Evolutionary conservation across 495 filamentous ascomycete species (phyloP).

Genomic region (Penicillium subrubescens): DNA sequence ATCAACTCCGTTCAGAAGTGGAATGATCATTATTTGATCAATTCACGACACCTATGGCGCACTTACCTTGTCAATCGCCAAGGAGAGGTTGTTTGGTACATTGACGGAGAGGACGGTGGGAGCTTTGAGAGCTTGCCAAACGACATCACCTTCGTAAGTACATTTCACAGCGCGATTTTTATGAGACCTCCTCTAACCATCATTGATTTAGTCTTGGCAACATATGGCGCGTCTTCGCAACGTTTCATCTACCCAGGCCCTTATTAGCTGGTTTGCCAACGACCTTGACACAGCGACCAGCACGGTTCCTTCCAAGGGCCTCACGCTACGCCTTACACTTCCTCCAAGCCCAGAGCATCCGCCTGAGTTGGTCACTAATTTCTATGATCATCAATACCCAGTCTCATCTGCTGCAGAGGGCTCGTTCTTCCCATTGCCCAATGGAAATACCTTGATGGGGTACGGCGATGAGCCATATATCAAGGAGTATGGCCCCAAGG

Average conservation of each 20-base stretch:
- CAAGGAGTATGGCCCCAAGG: constrained; percentile 35
- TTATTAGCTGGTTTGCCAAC: constrained; percentile 25
- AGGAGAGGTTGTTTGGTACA: constrained; percentile 33
- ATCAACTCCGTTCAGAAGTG: constrained; percentile 33
- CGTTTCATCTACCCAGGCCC: constrained; percentile 16
- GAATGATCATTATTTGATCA: constrained; percentile 32
- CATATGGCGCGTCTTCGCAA: constrained; percentile 13
- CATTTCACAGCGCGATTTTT: no score
- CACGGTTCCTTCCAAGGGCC: constrained; percentile 13
- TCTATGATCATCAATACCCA: constrained; percentile 19
- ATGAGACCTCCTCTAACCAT: not conserved
- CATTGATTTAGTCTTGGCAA: constrained; percentile 12
- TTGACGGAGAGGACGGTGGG: constrained; percentile 35
- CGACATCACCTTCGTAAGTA: constrained; percentile 1
- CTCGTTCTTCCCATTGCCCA: constrained; percentile 29
- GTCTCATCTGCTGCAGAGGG: constrained; percentile 38
- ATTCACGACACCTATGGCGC: constrained; percentile 31
- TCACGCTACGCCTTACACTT: constrained; percentile 18
- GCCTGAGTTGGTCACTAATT: constrained; percentile 11
- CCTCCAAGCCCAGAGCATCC: constrained; percentile 19
- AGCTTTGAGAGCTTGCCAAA: constrained; percentile 34
- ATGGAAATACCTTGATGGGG: constrained; percentile 40
- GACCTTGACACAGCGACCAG: constrained; percentile 7
- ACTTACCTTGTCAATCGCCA: constrained; percentile 26
- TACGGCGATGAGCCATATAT: constrained; percentile 41